phyloP scores from a whole-genome alignment of 345 rosid genomes.

The Hypericum perforatum region DNA sequence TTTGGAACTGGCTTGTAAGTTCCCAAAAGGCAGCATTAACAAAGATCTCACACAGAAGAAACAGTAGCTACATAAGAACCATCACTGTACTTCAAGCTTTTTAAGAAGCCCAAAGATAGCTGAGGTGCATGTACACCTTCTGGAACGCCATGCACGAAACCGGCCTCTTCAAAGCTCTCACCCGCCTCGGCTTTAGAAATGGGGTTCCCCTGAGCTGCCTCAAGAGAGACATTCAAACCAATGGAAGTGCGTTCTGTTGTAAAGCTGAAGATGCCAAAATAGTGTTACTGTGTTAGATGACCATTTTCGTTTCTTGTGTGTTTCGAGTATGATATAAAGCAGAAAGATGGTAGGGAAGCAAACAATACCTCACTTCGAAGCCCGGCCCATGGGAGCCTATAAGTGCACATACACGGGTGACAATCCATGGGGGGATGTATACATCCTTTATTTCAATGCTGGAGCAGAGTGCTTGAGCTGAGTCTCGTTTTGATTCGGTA shows the following conservation, averaged over 20 bases:
- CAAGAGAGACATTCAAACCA: conserved; percentile 69
- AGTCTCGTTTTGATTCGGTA: conserved; percentile 15
- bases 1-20: no score
- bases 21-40: background rate
- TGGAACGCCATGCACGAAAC: conserved; percentile 29
- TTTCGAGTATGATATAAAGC: background rate
- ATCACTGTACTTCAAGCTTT: conserved; percentile 51
- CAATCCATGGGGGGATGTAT: conserved; percentile 79
- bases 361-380: conserved; percentile 69
- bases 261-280: conserved; percentile 43
- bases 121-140: conserved; percentile 41
- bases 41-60: conserved; percentile 36
- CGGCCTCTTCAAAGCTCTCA: conserved; percentile 15
- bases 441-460: conserved; percentile 59
- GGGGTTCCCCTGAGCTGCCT: conserved; percentile 17
- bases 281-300: background rate
- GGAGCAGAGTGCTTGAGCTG: conserved; percentile 27
- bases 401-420: conserved; percentile 50
- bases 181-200: conserved; percentile 19
- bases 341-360: background rate
- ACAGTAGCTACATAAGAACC: conserved; percentile 53
- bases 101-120: conserved; percentile 46
- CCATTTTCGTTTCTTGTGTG: background rate
- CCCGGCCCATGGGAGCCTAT: conserved; percentile 42
- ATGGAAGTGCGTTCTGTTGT: conserved; percentile 49